phyloP scores from a whole-genome alignment of 192 early-diverging fungal genomes.

The Dimargaris verticillata region DNA sequence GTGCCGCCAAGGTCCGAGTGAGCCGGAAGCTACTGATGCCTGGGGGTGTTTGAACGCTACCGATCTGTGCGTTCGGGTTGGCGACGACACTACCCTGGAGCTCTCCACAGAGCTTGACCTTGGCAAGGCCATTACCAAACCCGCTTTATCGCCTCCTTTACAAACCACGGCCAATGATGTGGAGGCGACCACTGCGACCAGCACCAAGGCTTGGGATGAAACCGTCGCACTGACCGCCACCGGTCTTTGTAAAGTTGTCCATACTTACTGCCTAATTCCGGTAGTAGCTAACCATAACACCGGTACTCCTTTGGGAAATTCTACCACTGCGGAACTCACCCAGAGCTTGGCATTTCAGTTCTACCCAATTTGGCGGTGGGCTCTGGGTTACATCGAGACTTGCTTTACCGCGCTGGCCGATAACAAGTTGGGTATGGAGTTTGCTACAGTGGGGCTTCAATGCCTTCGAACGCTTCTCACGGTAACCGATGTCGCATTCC shows the following conservation, averaged over 20 bases:
- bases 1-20: constrained; percentile 9
- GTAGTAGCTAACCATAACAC: neutral
- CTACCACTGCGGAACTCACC: too few species aligned
- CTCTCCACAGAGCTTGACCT: constrained; percentile 17
- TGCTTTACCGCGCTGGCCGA: neutral
- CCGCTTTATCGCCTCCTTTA: neutral
- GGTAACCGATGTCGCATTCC: too few species aligned
- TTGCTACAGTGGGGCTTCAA: too few species aligned
- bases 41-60: constrained; percentile 7
- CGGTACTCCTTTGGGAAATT: neutral
- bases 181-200: neutral
- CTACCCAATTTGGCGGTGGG: constrained; percentile 2
- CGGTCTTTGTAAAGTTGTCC: constrained; percentile 3
- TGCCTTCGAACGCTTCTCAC: too few species aligned
- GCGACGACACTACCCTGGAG: neutral
- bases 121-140: constrained; percentile 16
- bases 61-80: neutral
- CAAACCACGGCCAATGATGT: neutral
- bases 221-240: constrained; percentile 1
- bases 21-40: constrained; percentile 18
- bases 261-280: neutral
- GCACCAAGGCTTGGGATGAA: constrained; percentile 8
- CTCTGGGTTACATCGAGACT: neutral
- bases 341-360: too few species aligned
- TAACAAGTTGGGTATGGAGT: too few species aligned